Percentiles rank a stretch among this genome's conserved stretches.
phyloP scores from a whole-genome alignment of 768 basidiomycete species.

The Tephrocybe sp. region DNA sequence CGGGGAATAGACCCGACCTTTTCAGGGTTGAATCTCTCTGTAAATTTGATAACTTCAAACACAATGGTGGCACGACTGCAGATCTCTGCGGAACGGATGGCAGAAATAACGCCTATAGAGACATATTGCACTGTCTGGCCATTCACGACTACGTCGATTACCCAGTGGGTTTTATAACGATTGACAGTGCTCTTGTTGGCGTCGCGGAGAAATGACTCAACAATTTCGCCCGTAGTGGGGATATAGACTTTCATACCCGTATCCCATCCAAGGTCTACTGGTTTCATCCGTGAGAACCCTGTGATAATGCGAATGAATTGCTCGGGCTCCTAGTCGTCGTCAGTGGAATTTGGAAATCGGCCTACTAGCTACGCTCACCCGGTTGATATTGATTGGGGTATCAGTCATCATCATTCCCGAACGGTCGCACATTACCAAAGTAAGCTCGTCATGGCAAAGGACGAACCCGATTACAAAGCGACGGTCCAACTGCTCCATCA shows the following conservation, averaged over 20 bases:
- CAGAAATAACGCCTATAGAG: neutral
- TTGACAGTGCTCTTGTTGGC: no score
- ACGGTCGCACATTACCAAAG: no score
- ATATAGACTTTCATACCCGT: constrained; percentile 12
- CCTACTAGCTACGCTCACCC: no score
- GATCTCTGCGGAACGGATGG: neutral
- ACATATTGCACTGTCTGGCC: neutral
- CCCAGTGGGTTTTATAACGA: no score
- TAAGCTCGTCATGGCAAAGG: constrained; percentile 3
- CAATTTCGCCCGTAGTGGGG: neutral
- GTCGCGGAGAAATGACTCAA: no score
- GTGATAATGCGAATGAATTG: no score
- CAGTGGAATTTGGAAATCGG: no score
- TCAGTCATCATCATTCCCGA: no score
- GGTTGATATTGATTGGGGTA: no score
- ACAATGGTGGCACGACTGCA: constrained; percentile 4
- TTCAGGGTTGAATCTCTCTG: neutral
- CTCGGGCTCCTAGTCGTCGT: no score
- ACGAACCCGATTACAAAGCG: constrained; percentile 9
- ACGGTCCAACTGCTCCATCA: no score
- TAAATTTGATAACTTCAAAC: neutral
- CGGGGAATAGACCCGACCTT: neutral
- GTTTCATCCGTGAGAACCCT: neutral
- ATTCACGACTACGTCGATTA: neutral
- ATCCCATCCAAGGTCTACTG: no score